Conservation (phyloP, 306 rosid genomes). For the Pyrus pyrifolia region DNA sequence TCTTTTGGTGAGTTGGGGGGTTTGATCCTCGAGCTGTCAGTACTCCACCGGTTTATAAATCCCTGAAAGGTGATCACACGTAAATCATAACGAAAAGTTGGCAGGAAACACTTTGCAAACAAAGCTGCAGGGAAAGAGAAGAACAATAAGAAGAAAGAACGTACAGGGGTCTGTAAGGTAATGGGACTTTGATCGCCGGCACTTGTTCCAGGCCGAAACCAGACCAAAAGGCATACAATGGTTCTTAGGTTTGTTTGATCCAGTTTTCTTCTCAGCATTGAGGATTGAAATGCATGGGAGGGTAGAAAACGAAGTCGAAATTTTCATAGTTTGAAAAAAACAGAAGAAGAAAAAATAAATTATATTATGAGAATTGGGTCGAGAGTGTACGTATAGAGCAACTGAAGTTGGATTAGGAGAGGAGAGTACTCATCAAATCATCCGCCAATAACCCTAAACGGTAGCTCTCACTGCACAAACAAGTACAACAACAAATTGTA, state of each 20-base stretch:
- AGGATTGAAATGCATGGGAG: background rate
- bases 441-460: constrained; percentile 35
- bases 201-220: constrained; percentile 94
- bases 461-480: background rate
- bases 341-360: background rate
- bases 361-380: background rate
- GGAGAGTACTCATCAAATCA: constrained; percentile 37
- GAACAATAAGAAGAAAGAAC: constrained; percentile 9
- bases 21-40: constrained; percentile 80
- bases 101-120: background rate
- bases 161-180: constrained; percentile 80
- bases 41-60: constrained; percentile 62
- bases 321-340: constrained; percentile 6
- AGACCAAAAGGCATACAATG: constrained; percentile 80
- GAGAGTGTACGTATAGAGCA: constrained; percentile 44
- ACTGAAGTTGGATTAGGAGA: constrained; percentile 45
- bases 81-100: background rate
- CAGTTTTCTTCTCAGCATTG: background rate
- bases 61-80: constrained; percentile 43
- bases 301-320: constrained; percentile 8
- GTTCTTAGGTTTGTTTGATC: background rate
- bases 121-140: background rate
- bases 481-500: constrained; percentile 14
- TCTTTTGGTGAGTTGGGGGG: constrained; percentile 46
- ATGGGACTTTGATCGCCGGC: constrained; percentile 75